Conservation (phyloP, 805 yeast genomes). For the Candida cerambycidarum region DNA sequence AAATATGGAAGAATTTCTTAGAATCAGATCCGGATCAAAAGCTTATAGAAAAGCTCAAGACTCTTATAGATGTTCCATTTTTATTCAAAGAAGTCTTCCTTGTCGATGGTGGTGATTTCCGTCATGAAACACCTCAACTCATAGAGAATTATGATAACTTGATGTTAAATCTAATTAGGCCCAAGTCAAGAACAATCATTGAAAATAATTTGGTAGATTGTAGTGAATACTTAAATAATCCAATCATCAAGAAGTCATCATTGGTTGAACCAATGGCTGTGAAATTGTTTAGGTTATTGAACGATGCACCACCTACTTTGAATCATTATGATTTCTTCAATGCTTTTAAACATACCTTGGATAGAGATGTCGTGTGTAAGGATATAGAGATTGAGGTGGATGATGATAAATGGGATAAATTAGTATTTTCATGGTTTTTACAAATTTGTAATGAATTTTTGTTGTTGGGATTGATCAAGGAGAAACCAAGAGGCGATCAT, state of each 20-base stretch:
- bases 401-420: conserved; percentile 57
- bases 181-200: conserved; percentile 30
- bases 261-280: conserved; percentile 46
- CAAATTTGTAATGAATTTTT: conserved; percentile 72
- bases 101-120: conserved; percentile 29
- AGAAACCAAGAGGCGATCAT: conserved; percentile 60
- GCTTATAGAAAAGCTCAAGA: not conserved
- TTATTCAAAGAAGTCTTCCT: conserved; percentile 44
- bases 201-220: conserved; percentile 29
- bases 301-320: conserved; percentile 73
- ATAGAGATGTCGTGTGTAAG: conserved; percentile 21
- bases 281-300: conserved; percentile 62
- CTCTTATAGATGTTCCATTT: not conserved
- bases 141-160: conserved; percentile 41
- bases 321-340: conserved; percentile 67
- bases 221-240: conserved; percentile 7
- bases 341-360: conserved; percentile 56
- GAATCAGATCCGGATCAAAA: conserved; percentile 8
- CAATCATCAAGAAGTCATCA: not conserved
- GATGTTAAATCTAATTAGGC: conserved; percentile 38
- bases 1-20: conserved; percentile 22
- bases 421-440: conserved; percentile 69
- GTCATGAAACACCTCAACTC: conserved; percentile 18
- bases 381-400: conserved; percentile 17
- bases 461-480: conserved; percentile 66